Conservation (phyloP, 2,329 filamentous ascomycete genomes). For the Pezicula neosporulosa region DNA sequence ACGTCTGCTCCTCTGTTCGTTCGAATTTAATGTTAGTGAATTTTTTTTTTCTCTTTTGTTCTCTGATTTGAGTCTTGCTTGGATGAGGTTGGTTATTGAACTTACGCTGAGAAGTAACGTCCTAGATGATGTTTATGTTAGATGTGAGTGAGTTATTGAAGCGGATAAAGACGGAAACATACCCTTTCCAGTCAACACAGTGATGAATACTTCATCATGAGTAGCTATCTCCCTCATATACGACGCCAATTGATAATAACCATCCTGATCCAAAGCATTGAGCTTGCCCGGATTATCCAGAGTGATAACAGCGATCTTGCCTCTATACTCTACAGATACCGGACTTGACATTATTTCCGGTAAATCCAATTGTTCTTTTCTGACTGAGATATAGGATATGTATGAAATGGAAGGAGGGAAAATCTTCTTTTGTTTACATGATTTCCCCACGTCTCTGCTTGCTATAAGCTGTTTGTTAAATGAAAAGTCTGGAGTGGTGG, state of each 20-base stretch:
- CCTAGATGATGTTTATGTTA: constrained; percentile 14
- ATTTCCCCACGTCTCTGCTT: neutral
- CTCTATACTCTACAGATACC: constrained; percentile 53
- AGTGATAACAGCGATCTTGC: constrained; percentile 77
- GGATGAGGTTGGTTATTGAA: neutral
- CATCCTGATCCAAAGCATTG: constrained; percentile 69
- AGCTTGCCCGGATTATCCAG: constrained; percentile 84
- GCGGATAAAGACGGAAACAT: constrained; percentile 35
- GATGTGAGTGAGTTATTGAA: neutral
- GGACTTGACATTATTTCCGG: constrained; percentile 16
- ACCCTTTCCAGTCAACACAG: constrained; percentile 78
- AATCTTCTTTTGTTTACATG: neutral
- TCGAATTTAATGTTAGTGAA: neutral
- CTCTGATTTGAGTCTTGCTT: neutral
- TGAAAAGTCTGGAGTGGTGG: too few relatives aligned
- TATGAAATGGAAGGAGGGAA: neutral
- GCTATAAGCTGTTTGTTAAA: neutral
- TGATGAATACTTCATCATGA: constrained; percentile 79
- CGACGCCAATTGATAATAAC: constrained; percentile 75
- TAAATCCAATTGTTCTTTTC: neutral
- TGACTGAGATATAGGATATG: too few relatives aligned
- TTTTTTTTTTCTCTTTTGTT: too few relatives aligned
- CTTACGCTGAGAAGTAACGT: constrained; percentile 82
- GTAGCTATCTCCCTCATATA: constrained; percentile 74
- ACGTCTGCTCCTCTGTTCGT: constrained; percentile 73